Conservation (phyloP, 2,329 filamentous ascomycete genomes). For the Huntiella abstrusa region DNA sequence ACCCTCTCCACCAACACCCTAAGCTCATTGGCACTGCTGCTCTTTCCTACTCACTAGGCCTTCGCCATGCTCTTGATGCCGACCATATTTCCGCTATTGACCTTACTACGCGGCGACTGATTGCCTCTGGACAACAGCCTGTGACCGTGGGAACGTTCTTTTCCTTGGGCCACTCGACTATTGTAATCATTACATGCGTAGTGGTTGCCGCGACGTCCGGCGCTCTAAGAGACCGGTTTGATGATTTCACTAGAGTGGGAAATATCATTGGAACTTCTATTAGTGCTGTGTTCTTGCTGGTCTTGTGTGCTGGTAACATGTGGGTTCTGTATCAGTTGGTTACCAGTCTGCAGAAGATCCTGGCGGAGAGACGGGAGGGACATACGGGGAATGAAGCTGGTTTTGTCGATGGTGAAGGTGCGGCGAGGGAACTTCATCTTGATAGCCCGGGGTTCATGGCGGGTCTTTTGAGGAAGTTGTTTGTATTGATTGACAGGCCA, state of each 20-base stretch:
- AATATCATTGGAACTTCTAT: slow-evolving; percentile 81
- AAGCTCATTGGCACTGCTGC: slow-evolving; percentile 61
- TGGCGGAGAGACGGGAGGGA: slow-evolving; percentile 23
- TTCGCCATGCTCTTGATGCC: slow-evolving; percentile 93
- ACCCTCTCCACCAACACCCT: slow-evolving; percentile 34
- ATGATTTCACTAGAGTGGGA: slow-evolving; percentile 59
- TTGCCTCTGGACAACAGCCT: slow-evolving; percentile 68
- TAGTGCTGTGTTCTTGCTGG: slow-evolving; percentile 62
- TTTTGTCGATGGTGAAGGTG: slow-evolving; percentile 16
- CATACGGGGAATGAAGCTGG: slow-evolving; percentile 15
- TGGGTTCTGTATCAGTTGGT: slow-evolving; percentile 71
- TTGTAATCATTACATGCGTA: slow-evolving; percentile 77
- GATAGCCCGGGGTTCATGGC: slow-evolving; percentile 64
- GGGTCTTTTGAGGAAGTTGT: slow-evolving; percentile 51
- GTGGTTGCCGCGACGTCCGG: slow-evolving; percentile 83
- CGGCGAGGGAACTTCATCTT: slow-evolving; percentile 39
- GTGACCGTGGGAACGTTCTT: slow-evolving; percentile 92
- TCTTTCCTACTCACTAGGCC: slow-evolving; percentile 70
- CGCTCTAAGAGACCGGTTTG: slow-evolving; percentile 63
- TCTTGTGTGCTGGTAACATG: slow-evolving; percentile 66
- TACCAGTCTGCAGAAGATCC: slow-evolving; percentile 42
- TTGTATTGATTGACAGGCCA: slow-evolving; percentile 52
- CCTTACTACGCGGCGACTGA: slow-evolving; percentile 75
- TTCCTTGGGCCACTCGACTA: slow-evolving; percentile 80
- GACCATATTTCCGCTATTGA: slow-evolving; percentile 81